Evolutionary conservation across 805 yeast genomes (phyloP).

Genomic region (Starmerella apis): DNA sequence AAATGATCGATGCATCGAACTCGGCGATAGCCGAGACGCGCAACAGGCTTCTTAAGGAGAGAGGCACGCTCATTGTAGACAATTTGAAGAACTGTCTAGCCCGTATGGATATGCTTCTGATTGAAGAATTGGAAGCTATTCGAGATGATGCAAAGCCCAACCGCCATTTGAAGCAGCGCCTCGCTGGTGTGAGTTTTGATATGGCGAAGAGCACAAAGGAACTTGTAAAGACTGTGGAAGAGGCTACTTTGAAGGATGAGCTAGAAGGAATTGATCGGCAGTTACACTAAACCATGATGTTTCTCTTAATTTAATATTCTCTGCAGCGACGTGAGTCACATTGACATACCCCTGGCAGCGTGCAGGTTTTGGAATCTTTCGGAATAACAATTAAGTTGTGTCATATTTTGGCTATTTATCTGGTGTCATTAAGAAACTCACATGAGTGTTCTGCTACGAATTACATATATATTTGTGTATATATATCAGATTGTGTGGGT

Average conservation of each 20-base stretch:
- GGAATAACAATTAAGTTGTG: too few species aligned
- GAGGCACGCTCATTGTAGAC: slow-evolving; percentile 83
- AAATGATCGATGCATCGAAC: slow-evolving; percentile 83
- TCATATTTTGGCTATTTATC: too few species aligned
- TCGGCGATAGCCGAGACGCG: slow-evolving; percentile 81
- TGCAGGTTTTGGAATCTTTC: too few species aligned
- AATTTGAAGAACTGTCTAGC: slow-evolving; percentile 74
- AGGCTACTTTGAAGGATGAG: slow-evolving; percentile 79
- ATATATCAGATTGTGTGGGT: too few species aligned
- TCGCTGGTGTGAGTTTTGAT: slow-evolving; percentile 93
- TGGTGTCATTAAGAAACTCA: too few species aligned
- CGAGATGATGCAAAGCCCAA: slow-evolving; percentile 53
- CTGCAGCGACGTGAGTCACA: neutral
- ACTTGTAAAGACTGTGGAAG: slow-evolving; percentile 90
- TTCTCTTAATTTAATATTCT: neutral
- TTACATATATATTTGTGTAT: too few species aligned
- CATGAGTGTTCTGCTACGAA: too few species aligned
- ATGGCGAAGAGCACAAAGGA: slow-evolving; percentile 95
- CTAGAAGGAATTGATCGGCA: slow-evolving; percentile 67
- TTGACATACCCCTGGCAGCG: too few species aligned
- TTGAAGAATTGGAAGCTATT: slow-evolving; percentile 29
- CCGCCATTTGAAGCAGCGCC: slow-evolving; percentile 70
- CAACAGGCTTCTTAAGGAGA: slow-evolving; percentile 73
- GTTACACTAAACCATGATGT: slow-evolving; percentile 15
- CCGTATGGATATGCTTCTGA: slow-evolving; percentile 66